A percentile compares a stretch with the other conserved stretches of the same genome.
phyloP scores from a whole-genome alignment of 2,329 filamentous ascomycete genomes.

The Stachybotrys chartarum region DNA sequence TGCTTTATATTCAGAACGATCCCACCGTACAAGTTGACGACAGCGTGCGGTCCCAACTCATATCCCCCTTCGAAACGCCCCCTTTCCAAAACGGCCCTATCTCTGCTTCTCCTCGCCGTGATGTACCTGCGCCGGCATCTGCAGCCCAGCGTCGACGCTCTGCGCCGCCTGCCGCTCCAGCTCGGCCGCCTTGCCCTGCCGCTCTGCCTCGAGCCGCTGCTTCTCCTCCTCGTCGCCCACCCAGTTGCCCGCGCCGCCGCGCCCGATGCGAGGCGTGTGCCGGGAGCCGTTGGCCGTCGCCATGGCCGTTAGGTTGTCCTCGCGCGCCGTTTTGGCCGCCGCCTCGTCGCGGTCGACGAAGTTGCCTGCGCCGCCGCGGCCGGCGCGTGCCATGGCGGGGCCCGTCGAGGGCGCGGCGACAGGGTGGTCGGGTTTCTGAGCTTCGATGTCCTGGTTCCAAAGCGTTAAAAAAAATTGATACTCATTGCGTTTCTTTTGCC shows the following conservation, averaged over 20 bases:
- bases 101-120: slow-evolving; percentile 13
- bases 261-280: slow-evolving; percentile 26
- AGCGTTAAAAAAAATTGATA: background rate
- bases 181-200: slow-evolving; percentile 22
- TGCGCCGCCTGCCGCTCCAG: slow-evolving; percentile 34
- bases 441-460: slow-evolving; percentile 28
- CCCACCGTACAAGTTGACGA: too few relatives aligned
- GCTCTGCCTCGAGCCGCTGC: slow-evolving; percentile 13
- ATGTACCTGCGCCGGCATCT: slow-evolving; percentile 39
- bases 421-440: slow-evolving; percentile 22
- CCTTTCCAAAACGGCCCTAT: background rate
- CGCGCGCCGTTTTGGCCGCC: slow-evolving; percentile 22
- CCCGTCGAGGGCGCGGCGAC: slow-evolving; percentile 14
- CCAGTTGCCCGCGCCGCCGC: slow-evolving; percentile 55
- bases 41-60: too few relatives aligned
- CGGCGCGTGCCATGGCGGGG: slow-evolving; percentile 31
- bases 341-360: slow-evolving; percentile 33
- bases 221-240: slow-evolving; percentile 16
- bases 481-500: too few relatives aligned
- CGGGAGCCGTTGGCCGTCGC: slow-evolving; percentile 24
- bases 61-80: too few relatives aligned
- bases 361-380: slow-evolving; percentile 58
- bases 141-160: slow-evolving; percentile 40
- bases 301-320: slow-evolving; percentile 20
- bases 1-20: too few relatives aligned